These are phyloP conservation scores for Nitzschia sp. DNA, from an alignment of 108 stramenopile species.

Conservation along the genomic window DNA sequence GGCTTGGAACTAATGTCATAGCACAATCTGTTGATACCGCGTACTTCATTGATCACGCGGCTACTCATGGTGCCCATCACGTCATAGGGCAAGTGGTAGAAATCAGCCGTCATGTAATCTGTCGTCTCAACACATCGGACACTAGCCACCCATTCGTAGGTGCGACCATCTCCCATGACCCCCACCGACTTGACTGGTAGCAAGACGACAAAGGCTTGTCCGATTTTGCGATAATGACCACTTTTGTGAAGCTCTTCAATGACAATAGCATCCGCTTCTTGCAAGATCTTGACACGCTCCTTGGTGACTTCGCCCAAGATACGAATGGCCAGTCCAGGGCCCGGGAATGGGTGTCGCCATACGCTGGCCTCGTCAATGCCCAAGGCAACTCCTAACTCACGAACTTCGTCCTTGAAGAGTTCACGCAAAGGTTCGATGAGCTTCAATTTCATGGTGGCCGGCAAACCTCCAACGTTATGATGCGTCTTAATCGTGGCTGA, in stretches of 20 bases:
- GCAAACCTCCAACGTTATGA: constrained; percentile 98
- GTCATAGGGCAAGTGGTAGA: constrained; percentile 97
- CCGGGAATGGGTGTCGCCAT: constrained; percentile 99
- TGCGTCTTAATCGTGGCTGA: constrained; percentile 99
- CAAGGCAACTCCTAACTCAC: constrained; percentile 89
- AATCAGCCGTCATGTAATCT: constrained; percentile 99
- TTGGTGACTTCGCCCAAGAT: constrained; percentile 89
- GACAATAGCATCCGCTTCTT: constrained; percentile 96
- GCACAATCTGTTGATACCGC: constrained; percentile 95
- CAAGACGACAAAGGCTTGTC: constrained; percentile 97
- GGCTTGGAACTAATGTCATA: constrained; percentile 99
- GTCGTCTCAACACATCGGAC: constrained; percentile 96
- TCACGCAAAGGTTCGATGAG: constrained; percentile 98
- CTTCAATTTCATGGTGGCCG: constrained; percentile 93
- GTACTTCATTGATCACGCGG: constrained; percentile 97
- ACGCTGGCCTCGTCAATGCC: constrained; percentile 95
- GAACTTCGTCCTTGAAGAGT: constrained; percentile 98
- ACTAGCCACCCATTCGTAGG: constrained; percentile 90
- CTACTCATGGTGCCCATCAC: constrained; percentile 93
- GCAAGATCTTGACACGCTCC: constrained; percentile 88
- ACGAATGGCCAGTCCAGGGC: constrained; percentile 98
- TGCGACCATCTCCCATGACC: constrained; percentile 97
- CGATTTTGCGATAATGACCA: constrained; percentile 94
- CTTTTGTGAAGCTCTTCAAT: constrained; percentile 90
- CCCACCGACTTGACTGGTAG: constrained; percentile 96